phyloP scores from a whole-genome alignment of 192 early-diverging fungal genomes.

The Powellomyces hirtus region DNA sequence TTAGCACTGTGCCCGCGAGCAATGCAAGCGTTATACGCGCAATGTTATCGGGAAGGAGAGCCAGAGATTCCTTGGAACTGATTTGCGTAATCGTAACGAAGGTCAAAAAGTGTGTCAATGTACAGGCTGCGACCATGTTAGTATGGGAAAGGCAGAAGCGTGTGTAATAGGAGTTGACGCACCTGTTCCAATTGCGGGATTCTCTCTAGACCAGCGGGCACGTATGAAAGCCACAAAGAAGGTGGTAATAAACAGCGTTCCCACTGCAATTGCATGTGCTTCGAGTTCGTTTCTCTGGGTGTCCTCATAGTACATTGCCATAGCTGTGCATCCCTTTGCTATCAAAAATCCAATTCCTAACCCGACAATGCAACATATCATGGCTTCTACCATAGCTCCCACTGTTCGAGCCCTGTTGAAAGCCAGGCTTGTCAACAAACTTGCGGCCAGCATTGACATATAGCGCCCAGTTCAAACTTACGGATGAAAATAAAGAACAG shows the following conservation, averaged over 20 bases:
- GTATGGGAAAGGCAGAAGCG: too few relatives aligned
- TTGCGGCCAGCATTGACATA: neutral
- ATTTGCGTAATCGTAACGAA: constrained; percentile 27
- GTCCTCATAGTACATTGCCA: constrained; percentile 19
- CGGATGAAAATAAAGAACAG: constrained; percentile 28
- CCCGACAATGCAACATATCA: constrained; percentile 23
- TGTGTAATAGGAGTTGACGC: constrained; percentile 14
- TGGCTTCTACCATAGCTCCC: constrained; percentile 25
- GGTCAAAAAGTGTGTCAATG: constrained; percentile 22
- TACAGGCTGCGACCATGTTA: constrained; percentile 7
- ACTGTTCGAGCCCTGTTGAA: constrained; percentile 18
- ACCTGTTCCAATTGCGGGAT: constrained; percentile 50
- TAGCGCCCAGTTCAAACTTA: neutral
- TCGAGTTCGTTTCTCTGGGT: constrained; percentile 13
- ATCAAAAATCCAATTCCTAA: constrained; percentile 9
- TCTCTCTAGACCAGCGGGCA: constrained; percentile 38
- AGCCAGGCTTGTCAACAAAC: constrained; percentile 1
- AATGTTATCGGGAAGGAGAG: constrained; percentile 2
- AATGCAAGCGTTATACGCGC: neutral
- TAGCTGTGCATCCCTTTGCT: constrained; percentile 2
- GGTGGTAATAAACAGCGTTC: constrained; percentile 17
- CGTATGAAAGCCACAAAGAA: constrained; percentile 54
- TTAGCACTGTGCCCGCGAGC: constrained; percentile 14
- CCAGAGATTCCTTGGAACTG: neutral
- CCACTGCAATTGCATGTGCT: constrained; percentile 16